Base-by-base conservation (phyloP, 2,329 filamentous ascomycete genomes). In the Colletotrichum karsti region DNA sequence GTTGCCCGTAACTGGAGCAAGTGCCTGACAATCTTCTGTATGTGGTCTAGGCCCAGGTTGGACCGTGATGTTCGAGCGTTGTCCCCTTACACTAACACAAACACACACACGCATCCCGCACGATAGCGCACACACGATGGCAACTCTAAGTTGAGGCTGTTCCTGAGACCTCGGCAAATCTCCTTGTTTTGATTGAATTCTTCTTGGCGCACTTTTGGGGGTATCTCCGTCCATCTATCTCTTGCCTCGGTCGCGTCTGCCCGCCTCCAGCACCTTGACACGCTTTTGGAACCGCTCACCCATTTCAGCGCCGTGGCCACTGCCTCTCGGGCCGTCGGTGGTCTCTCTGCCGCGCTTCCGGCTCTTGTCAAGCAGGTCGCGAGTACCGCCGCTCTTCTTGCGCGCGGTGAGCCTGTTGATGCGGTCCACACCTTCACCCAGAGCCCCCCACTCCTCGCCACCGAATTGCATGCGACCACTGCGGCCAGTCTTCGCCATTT, bases 381-480 rank as follows among this genome's bases (percentile, higher is more conserved):
- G 86, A 12, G 88, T 88, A 63, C 86, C 82, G 54, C 84, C 77
- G 37, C 84, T 83, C 68, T 84, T 85, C 78, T 90, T 93, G 76
- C 88, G 88, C 79, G 89, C 90, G 7, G 95, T 98, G 75, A 97
- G 83, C 70, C 91, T 87, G 73, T 94, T 92, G 79, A 98, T 97
- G 48, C 95, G 87, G 80, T 97, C 93, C 57, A 95, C 88, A 7
- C 94, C 94, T 77, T 95, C 91, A 63, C 93, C 93, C 48, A 99
- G 83, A 26, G 92, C 91, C 71, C 91, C 89, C 93, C 94, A 98
- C 77, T 98, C 96, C 81, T 98, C 96, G 57, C 96, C 96, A 69
- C 95, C 95, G 81, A 89, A 90, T 73, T 83, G 81, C 93, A 98
- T 79, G 85, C 90, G 81, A 74, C 82, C 77, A 71, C 78, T 81